These are phyloP conservation scores for Radiomyces spectabilis DNA, from an alignment of 192 early-diverging fungal species.

Conservation along the genomic window DNA sequence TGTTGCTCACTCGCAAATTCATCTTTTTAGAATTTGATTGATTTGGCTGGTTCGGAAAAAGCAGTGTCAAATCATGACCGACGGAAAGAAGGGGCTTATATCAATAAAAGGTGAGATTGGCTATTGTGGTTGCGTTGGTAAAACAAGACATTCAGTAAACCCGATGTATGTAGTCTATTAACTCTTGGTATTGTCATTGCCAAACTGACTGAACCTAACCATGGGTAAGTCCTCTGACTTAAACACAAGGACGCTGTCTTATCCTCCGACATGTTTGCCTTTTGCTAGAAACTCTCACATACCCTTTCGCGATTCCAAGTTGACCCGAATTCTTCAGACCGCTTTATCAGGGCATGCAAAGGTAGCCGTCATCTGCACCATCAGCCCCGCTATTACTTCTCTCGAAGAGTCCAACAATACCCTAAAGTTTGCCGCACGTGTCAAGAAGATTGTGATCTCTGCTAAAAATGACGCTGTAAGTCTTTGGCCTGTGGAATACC, in stretches of 20 bases:
- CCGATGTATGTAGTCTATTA: constrained; percentile 44
- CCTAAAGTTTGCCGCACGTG: constrained; percentile 89
- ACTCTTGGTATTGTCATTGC: constrained; percentile 91
- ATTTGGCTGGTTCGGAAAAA: constrained; percentile 93
- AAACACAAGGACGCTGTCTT: background rate
- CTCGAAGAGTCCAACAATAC: constrained; percentile 87
- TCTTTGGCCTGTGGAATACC: no score
- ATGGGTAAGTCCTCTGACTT: constrained; percentile 21
- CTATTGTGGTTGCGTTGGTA: no score
- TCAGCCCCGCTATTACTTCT: constrained; percentile 70
- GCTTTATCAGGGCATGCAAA: constrained; percentile 87
- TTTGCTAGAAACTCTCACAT: constrained; percentile 54
- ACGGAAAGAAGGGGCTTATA: constrained; percentile 87
- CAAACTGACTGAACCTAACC: constrained; percentile 68
- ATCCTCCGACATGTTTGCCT: background rate
- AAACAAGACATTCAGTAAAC: background rate
- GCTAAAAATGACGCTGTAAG: constrained; percentile 72
- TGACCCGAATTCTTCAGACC: constrained; percentile 89
- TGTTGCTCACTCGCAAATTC: no score
- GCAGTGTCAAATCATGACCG: constrained; percentile 76
- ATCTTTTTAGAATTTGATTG: constrained; percentile 79
- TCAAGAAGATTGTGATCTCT: constrained; percentile 80
- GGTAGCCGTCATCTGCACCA: constrained; percentile 88
- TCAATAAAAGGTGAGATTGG: no score
- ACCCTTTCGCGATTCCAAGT: constrained; percentile 94